phyloP scores from a whole-genome alignment of 345 rosid genomes.

The Melaleuca alternifolia region DNA sequence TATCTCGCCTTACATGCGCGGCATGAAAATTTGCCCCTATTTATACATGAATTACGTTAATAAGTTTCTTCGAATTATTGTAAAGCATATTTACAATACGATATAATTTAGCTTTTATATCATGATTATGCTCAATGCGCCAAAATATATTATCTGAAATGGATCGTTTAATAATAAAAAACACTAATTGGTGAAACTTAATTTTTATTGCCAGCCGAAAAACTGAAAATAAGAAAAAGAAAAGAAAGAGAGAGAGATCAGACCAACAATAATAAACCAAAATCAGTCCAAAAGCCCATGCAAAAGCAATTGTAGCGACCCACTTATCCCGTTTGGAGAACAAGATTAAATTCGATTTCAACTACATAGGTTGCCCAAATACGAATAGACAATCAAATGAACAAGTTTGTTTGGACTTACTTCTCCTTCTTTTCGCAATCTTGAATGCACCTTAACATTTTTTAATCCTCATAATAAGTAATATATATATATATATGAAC shows the following conservation, averaged over 20 bases:
- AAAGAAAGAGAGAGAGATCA: background rate
- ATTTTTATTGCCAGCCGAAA: background rate
- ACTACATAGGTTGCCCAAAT: no score
- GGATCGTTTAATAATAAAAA: background rate
- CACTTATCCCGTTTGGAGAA: background rate
- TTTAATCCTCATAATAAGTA: no score
- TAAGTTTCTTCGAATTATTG: background rate
- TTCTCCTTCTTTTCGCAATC: no score
- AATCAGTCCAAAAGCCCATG: background rate
- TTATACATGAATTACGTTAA: background rate
- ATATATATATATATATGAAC: background rate
- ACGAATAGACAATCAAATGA: no score
- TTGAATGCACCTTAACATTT: no score
- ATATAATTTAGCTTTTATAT: background rate
- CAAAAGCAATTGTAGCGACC: background rate
- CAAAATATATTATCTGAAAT: background rate
- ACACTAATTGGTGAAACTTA: background rate
- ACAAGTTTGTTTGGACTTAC: no score
- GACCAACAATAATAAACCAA: background rate
- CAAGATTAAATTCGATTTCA: background rate
- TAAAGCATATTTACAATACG: fast-evolving
- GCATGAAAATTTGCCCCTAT: background rate
- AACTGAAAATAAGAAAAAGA: background rate
- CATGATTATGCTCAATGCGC: no score
- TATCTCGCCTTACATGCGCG: background rate